A percentile compares a stretch with the other conserved stretches of the same genome.
Evolutionary conservation across 805 yeast species (phyloP).

Genomic region (Metschnikowia gruessii): DNA sequence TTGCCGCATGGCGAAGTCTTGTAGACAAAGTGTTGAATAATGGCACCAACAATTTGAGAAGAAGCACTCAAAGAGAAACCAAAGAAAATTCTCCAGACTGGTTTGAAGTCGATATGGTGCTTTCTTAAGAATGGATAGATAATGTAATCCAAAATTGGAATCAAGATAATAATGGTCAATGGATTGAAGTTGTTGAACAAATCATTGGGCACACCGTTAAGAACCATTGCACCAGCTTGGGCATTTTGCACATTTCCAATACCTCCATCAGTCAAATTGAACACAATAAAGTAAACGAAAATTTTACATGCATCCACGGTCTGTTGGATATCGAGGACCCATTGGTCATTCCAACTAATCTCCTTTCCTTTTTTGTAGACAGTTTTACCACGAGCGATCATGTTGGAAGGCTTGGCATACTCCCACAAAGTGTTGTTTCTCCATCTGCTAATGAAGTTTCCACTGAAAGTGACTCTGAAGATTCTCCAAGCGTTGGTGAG

Average conservation of each 20-base stretch:
- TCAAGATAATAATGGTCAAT: constrained; percentile 48
- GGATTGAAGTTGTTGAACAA: constrained; percentile 54
- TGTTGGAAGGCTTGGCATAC: constrained; percentile 44
- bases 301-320: constrained; percentile 46
- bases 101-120: constrained; percentile 25
- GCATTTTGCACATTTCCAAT: constrained; percentile 48
- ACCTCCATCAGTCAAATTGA: constrained; percentile 46
- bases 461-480: constrained; percentile 39
- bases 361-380: constrained; percentile 22
- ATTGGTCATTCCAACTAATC: constrained; percentile 43
- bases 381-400: constrained; percentile 42
- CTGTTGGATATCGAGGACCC: constrained; percentile 45
- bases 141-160: constrained; percentile 48
- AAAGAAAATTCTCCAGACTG: constrained; percentile 43
- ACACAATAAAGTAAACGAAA: constrained; percentile 42
- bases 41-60: constrained; percentile 50
- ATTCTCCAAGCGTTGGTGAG: constrained; percentile 44
- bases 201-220: constrained; percentile 55
- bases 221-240: constrained; percentile 53
- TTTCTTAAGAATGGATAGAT: constrained; percentile 49
- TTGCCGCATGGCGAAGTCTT: constrained; percentile 51
- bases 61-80: constrained; percentile 48
- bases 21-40: constrained; percentile 48
- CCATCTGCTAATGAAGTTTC: constrained; percentile 42
- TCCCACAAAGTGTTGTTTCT: constrained; percentile 45